These are phyloP conservation scores for Eutrema japonicum DNA, from an alignment of 345 rosid genomes.

Conservation along the genomic window DNA sequence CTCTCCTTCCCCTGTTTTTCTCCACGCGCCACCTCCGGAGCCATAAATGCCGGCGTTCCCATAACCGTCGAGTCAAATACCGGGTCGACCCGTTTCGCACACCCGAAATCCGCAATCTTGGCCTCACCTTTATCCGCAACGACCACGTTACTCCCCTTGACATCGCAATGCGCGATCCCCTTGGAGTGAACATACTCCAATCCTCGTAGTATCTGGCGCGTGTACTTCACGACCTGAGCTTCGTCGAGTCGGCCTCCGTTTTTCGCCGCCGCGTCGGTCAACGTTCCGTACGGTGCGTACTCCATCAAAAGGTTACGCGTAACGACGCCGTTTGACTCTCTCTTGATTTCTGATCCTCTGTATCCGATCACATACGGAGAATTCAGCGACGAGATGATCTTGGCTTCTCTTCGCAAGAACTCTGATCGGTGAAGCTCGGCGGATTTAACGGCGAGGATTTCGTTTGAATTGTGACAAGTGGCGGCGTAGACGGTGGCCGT, in stretches of 20 bases:
- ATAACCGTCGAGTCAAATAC: slow-evolving; percentile 30
- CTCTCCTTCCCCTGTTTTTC: slow-evolving; percentile 63
- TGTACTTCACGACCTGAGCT: slow-evolving; percentile 45
- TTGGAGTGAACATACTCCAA: slow-evolving; percentile 57
- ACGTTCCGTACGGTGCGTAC: slow-evolving; percentile 66
- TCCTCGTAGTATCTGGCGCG: slow-evolving; percentile 57
- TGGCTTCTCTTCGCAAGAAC: slow-evolving; percentile 60
- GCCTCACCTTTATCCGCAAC: slow-evolving; percentile 52
- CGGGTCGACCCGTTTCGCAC: slow-evolving; percentile 55
- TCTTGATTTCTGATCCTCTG: slow-evolving; percentile 61
- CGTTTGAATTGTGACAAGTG: slow-evolving; percentile 44
- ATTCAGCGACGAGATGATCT: slow-evolving; percentile 52
- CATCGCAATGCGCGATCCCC: slow-evolving; percentile 79
- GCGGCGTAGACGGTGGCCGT: slow-evolving; percentile 76
- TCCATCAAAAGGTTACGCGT: slow-evolving; percentile 69
- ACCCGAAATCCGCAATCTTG: slow-evolving; percentile 79
- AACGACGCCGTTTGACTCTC: slow-evolving; percentile 53
- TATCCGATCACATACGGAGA: slow-evolving; percentile 70
- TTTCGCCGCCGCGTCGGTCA: slow-evolving; percentile 48
- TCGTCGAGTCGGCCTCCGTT: slow-evolving; percentile 56
- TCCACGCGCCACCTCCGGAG: slow-evolving; percentile 90
- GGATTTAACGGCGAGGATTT: slow-evolving; percentile 69
- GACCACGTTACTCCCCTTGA: slow-evolving; percentile 71
- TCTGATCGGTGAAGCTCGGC: slow-evolving; percentile 51
- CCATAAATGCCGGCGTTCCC: slow-evolving; percentile 86